Conservation (phyloP, 805 yeast species). For the Monosporozyma aerobia region DNA sequence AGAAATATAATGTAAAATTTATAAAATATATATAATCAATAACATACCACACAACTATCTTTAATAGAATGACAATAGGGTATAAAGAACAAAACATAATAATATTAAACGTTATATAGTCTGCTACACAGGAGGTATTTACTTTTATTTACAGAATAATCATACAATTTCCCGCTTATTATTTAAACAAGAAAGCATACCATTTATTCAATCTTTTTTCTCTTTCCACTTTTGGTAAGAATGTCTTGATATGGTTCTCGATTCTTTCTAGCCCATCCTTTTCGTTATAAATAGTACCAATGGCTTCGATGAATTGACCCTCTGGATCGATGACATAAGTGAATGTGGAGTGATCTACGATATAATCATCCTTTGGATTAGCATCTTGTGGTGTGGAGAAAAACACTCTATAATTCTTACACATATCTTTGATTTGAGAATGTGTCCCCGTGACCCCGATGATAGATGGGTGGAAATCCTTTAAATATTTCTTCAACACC, state of each 20-base stretch:
- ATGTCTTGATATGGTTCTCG: constrained; percentile 65
- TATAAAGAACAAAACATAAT: neutral
- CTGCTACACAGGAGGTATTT: neutral
- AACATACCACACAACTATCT: neutral
- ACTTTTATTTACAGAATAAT: neutral
- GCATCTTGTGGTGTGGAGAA: constrained; percentile 90
- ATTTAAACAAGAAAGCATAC: constrained; percentile 34
- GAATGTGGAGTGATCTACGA: constrained; percentile 95
- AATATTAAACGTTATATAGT: neutral
- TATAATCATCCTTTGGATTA: constrained; percentile 88
- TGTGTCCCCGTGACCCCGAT: constrained; percentile 89
- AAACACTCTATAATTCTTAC: constrained; percentile 88
- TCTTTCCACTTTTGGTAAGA: constrained; percentile 63
- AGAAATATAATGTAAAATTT: neutral
- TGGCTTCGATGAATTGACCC: constrained; percentile 87
- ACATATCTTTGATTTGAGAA: constrained; percentile 70
- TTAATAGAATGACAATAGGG: neutral
- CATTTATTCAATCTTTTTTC: constrained; percentile 53
- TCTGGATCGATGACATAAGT: constrained; percentile 96
- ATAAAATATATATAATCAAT: neutral
- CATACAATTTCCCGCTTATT: neutral
- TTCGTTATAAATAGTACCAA: constrained; percentile 84
- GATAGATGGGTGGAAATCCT: constrained; percentile 81
- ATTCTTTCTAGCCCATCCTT: constrained; percentile 69
- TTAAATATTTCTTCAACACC: constrained; percentile 66